phyloP scores from a whole-genome alignment of 345 rosid species.

The Erodium maritimum region DNA sequence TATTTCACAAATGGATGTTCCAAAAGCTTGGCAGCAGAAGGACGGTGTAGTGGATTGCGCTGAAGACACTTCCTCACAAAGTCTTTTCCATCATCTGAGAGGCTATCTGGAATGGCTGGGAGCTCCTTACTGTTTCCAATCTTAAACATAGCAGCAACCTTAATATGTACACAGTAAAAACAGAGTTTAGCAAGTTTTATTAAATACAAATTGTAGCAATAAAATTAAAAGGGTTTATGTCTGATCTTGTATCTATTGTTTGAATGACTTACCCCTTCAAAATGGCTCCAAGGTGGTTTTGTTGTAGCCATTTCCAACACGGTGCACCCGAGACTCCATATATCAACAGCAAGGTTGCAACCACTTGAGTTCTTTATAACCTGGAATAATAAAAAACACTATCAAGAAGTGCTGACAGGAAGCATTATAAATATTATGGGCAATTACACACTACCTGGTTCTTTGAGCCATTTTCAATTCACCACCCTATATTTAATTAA shows the following conservation, averaged over 20 bases:
- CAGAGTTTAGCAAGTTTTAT: conserved; percentile 3
- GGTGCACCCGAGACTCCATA: conserved; percentile 86
- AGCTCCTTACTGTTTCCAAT: conserved; percentile 73
- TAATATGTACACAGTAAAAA: conserved; percentile 5
- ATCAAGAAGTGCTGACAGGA: background rate
- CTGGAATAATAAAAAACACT: conserved; percentile 19
- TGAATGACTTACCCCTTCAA: conserved; percentile 53
- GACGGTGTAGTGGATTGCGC: conserved; percentile 47
- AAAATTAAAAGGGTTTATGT: background rate
- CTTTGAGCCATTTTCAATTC: too few relatives aligned
- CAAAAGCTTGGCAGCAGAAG: conserved; percentile 46
- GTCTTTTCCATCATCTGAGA: conserved; percentile 60
- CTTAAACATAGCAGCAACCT: conserved; percentile 70
- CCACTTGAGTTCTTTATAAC: conserved; percentile 53
- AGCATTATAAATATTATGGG: background rate
- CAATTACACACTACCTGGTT: too few relatives aligned
- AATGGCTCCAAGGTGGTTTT: conserved; percentile 80
- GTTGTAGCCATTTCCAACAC: conserved; percentile 81
- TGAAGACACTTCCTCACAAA: conserved; percentile 52
- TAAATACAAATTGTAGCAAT: background rate
- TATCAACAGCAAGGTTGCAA: conserved; percentile 66
- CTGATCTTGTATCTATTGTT: background rate
- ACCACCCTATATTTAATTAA: too few relatives aligned
- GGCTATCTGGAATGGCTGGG: conserved; percentile 54
- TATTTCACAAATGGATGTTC: conserved; percentile 48